Percentiles rank a stretch among this genome's conserved stretches.
phyloP scores from a whole-genome alignment of 1,284 basidiomycete species.

The Trametes pubescens region DNA sequence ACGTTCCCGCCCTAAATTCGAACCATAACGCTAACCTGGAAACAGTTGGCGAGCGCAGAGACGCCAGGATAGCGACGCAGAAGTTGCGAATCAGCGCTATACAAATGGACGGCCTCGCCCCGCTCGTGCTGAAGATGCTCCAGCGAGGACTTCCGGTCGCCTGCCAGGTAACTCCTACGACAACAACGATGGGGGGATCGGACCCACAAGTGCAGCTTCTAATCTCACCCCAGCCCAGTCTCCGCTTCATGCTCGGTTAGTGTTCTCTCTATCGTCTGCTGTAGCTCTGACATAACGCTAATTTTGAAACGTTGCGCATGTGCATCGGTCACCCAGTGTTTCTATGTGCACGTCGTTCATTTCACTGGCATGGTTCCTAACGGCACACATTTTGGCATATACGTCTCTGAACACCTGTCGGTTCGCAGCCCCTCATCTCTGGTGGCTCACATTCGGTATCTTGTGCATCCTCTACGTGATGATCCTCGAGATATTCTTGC shows the following conservation, averaged over 20 bases:
- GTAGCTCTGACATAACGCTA: not conserved
- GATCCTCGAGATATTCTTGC: constrained; percentile 73
- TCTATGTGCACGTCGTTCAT: constrained; percentile 70
- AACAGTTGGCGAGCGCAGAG: constrained; percentile 8
- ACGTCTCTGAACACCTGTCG: constrained; percentile 77
- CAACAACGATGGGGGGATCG: constrained; percentile 22
- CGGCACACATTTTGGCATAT: constrained; percentile 79
- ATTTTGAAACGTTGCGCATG: not conserved
- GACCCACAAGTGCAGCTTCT: constrained; percentile 8
- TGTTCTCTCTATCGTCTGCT: constrained; percentile 5
- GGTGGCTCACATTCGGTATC: constrained; percentile 84
- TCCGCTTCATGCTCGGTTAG: constrained; percentile 48
- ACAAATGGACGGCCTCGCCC: constrained; percentile 24
- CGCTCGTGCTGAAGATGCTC: not conserved
- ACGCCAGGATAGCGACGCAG: constrained; percentile 16
- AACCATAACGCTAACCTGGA: not conserved
- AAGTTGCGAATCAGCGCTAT: constrained; percentile 24
- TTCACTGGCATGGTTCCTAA: constrained; percentile 81
- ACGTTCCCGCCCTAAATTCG: constrained; percentile 2
- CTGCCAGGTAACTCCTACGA: constrained; percentile 3
- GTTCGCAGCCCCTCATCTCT: constrained; percentile 74
- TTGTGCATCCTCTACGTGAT: constrained; percentile 81
- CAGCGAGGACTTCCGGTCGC: constrained; percentile 5
- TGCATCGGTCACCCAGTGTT: constrained; percentile 48
- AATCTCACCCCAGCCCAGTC: constrained; percentile 23